Evolutionary conservation across 805 yeast genomes (phyloP).

Genomic region (Candida yuanshanica): DNA sequence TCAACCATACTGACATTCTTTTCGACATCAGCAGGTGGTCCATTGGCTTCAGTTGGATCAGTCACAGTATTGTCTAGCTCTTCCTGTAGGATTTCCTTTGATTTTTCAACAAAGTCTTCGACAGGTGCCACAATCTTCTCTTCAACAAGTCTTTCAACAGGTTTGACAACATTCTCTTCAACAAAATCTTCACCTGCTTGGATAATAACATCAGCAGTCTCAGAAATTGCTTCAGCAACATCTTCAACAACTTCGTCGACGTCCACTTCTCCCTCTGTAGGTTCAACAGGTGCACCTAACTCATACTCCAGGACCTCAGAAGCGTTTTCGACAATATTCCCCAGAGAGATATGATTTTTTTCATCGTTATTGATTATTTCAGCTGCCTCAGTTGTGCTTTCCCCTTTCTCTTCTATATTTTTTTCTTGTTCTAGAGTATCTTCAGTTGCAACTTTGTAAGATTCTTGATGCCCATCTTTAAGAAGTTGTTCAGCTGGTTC

Average conservation of each 20-base stretch:
- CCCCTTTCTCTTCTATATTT: conserved; percentile 1
- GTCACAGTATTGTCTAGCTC: neutral
- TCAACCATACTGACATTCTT: neutral
- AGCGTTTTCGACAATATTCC: neutral
- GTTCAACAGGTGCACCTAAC: neutral
- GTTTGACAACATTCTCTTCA: conserved; percentile 1
- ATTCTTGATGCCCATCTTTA: no score
- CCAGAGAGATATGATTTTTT: neutral
- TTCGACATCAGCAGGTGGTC: no score
- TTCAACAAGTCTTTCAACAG: conserved; percentile 5
- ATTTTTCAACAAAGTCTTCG: no score
- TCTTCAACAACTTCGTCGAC: neutral
- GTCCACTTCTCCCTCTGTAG: neutral
- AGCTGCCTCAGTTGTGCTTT: neutral
- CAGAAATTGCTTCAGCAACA: neutral
- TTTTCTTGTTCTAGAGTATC: neutral
- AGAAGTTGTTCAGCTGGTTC: neutral
- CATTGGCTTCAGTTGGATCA: no score
- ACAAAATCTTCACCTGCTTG: neutral
- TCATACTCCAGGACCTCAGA: neutral
- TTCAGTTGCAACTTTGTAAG: neutral
- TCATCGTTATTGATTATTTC: neutral
- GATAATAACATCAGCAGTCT: neutral
- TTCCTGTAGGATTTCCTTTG: no score
- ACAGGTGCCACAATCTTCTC: no score